phyloP scores from a whole-genome alignment of 768 basidiomycete genomes.

The Daedalea quercina region DNA sequence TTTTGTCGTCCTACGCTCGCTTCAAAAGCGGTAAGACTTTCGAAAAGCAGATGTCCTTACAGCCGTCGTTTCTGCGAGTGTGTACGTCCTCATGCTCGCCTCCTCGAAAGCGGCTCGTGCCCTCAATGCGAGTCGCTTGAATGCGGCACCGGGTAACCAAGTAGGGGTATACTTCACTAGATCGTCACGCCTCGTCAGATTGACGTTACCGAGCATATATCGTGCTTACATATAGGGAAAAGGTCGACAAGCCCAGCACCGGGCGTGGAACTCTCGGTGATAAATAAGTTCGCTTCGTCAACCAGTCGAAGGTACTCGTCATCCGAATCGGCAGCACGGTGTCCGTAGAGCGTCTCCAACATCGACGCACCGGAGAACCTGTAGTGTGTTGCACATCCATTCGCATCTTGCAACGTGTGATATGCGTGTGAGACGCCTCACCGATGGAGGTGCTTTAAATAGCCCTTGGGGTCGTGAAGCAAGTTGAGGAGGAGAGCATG shows the following conservation, averaged over 20 bases:
- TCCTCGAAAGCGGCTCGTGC: neutral
- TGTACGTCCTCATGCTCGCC: neutral
- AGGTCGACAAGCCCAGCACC: conserved; percentile 12
- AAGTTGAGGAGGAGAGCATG: conserved; percentile 19
- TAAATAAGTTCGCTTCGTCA: conserved; percentile 19
- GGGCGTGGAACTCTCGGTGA: conserved; percentile 17
- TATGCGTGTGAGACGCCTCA: neutral
- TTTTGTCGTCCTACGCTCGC: neutral
- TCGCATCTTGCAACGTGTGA: too few relatives aligned
- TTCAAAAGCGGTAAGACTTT: neutral
- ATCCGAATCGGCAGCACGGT: conserved; percentile 21
- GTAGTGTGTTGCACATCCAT: too few relatives aligned
- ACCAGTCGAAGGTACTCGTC: conserved; percentile 23
- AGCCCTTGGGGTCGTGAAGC: conserved; percentile 19
- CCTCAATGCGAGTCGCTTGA: conserved; percentile 8
- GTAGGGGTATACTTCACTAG: conserved; percentile 12
- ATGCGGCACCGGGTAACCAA: conserved; percentile 19
- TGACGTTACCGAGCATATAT: neutral
- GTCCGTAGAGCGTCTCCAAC: conserved; percentile 27
- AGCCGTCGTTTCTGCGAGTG: neutral
- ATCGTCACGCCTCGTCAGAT: neutral
- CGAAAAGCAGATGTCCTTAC: neutral
- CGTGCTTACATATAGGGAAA: neutral
- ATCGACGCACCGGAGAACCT: conserved; percentile 25
- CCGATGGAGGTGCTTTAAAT: conserved; percentile 17